phyloP scores from a whole-genome alignment of 169 alveolate genomes.

The Amoebophrya sp. region DNA sequence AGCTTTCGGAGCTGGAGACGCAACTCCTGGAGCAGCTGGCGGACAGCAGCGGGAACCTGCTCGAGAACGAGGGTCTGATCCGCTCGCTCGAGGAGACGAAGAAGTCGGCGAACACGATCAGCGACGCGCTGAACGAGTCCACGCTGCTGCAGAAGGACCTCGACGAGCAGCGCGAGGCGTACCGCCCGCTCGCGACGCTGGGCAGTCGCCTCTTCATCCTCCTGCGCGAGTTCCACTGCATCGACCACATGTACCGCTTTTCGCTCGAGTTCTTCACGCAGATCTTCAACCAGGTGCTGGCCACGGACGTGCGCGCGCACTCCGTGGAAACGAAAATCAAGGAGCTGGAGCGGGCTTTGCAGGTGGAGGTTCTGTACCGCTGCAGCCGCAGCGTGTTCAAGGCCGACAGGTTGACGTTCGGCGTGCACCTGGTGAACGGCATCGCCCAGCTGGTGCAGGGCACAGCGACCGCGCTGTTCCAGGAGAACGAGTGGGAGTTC shows the following conservation, averaged over 20 bases:
- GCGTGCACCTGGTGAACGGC: slow-evolving; percentile 59
- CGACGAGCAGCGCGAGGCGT: slow-evolving; percentile 70
- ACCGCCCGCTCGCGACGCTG: slow-evolving; percentile 57
- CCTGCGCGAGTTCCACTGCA: slow-evolving; percentile 53
- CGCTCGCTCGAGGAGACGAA: slow-evolving; percentile 66
- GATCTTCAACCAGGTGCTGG: slow-evolving; percentile 59
- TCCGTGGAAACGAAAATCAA: not conserved
- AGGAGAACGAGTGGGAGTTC: slow-evolving; percentile 72
- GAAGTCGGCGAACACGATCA: slow-evolving; percentile 53
- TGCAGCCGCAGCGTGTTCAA: slow-evolving; percentile 67
- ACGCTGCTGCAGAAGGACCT: slow-evolving; percentile 54
- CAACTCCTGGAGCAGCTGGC: slow-evolving; percentile 64
- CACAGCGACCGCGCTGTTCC: slow-evolving; percentile 41
- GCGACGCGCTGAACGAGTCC: slow-evolving; percentile 56
- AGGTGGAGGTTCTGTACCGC: slow-evolving; percentile 42
- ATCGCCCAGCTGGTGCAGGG: slow-evolving; percentile 11
- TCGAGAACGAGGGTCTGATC: slow-evolving; percentile 66
- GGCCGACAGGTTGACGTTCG: slow-evolving; percentile 69
- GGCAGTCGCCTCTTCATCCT: slow-evolving; percentile 68
- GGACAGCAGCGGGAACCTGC: slow-evolving; percentile 65
- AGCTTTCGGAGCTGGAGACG: slow-evolving; percentile 61
- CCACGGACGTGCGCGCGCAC: slow-evolving; percentile 12
- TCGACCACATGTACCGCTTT: slow-evolving; percentile 80
- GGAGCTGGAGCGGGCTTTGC: slow-evolving; percentile 7
- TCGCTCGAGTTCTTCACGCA: slow-evolving; percentile 63